Base-by-base conservation (phyloP, 495 filamentous ascomycete species). In the Symbiotaphrina buchneri region DNA sequence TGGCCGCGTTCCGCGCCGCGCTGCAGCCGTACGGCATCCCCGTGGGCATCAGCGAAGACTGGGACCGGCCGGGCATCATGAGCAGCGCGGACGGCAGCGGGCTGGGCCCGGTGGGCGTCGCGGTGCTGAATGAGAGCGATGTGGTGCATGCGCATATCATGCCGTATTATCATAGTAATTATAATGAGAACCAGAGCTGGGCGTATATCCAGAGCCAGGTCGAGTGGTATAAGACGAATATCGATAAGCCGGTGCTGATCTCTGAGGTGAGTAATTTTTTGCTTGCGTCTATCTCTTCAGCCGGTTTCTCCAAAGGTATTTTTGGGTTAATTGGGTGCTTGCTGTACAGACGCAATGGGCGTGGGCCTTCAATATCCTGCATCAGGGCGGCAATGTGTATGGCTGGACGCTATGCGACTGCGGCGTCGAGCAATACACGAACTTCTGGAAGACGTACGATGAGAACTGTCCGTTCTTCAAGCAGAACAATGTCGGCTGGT, bases 341-440 rank as follows among this genome's bases (percentile, higher is more conserved):
- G n/a, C n/a, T n/a, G n/a, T n/a, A n/a, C n/a, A 44, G 30, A 42
- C 36, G 6, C 41, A 43, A 13, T 42, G 40, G 41, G 42, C 40
- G 20, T 39, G 42, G 37, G 42, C 33, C 6, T n/a, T 10, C 16
- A 37, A 33, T 17, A 11, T n/a, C 6, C 27, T 31, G 18, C 30
- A 33, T 19, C 7, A 8, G 19, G 28, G 30, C 22, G n/a, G n/a
- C n/a, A n/a, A n/a, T n/a, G n/a, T n/a, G n/a, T n/a, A n/a, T n/a
- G n/a, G n/a, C n/a, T n/a, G n/a, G n/a, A n/a, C n/a, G n/a, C 30
- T 27, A 27, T 10, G n/a, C 8, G 39, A 39, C 19, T 27, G 32
- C 10, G 31, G 37, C 26, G 21, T 35, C 17, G 17, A 29, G 14
- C 37, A 42, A 21, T 43, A 43, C 28, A 45, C 38, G 8, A 21